phyloP scores from a whole-genome alignment of 2,329 filamentous ascomycete species.

The Botrytis hyacinthi region DNA sequence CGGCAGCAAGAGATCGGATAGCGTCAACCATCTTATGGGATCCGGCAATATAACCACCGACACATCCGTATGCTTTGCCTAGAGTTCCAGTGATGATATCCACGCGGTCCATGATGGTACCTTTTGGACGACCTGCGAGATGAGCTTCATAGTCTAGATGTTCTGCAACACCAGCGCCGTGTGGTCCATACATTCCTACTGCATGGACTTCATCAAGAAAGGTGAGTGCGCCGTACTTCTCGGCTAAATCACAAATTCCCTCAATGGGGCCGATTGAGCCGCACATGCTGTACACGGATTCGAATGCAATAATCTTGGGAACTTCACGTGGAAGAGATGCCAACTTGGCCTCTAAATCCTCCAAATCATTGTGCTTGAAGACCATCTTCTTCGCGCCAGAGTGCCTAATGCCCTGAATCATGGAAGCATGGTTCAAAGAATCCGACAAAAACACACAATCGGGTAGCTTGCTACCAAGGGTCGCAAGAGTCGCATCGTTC shows the following conservation, averaged over 20 bases:
- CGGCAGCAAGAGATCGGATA: constrained; percentile 89
- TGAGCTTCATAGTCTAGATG: constrained; percentile 94
- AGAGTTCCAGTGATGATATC: constrained; percentile 98
- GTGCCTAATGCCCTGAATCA: constrained; percentile 99
- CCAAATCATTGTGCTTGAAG: constrained; percentile 98
- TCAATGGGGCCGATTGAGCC: constrained; percentile 95
- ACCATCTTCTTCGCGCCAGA: constrained; percentile 96
- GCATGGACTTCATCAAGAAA: constrained; percentile 99
- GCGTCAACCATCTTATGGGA: constrained; percentile 84
- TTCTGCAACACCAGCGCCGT: constrained; percentile 93
- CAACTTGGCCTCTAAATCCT: constrained; percentile 87
- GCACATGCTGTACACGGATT: constrained; percentile 99
- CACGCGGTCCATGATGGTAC: constrained; percentile 90
- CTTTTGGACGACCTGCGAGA: constrained; percentile 66
- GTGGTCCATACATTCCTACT: constrained; percentile 97
- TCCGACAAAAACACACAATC: constrained; percentile 98
- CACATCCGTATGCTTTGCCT: constrained; percentile 96
- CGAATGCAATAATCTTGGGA: constrained; percentile 98
- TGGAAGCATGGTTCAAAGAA: constrained; percentile 95
- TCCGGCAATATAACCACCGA: constrained; percentile 95
- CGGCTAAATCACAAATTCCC: constrained; percentile 90
- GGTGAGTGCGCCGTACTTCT: constrained; percentile 96
- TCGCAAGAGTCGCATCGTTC: constrained; percentile 95
- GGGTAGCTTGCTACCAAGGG: constrained; percentile 92
- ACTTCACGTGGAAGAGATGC: constrained; percentile 79